Base-by-base conservation (phyloP, 208 protist genomes). In the Wallacemonas sp. region DNA sequence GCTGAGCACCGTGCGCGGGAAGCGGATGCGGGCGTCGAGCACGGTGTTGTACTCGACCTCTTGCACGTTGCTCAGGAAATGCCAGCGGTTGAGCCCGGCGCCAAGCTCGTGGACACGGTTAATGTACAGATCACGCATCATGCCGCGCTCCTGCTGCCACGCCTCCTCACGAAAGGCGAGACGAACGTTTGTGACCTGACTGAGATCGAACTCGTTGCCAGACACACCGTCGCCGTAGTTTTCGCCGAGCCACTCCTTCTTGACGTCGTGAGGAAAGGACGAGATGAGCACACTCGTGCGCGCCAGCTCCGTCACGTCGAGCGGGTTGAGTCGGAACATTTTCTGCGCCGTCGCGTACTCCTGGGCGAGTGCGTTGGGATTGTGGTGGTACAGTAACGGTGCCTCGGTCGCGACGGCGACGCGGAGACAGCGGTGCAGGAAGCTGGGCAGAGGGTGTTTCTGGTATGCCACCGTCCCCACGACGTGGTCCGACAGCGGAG, bases 381-480 rank as follows among this genome's bases (percentile, higher is more conserved):
- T 92, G 71, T 96, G 87, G 65, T 98, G 94, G 76, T 87, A 94
- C 26, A 89, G 80, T 66, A 97, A 70, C 55, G 98, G 98, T 43
- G 98, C 96, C 63, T 99, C 98, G 1, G 98, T 99, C 0, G 95
- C 90, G 29, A 99, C 89, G 2, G 96, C 88, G 30, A 99, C 94
- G 68, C 98, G 96, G 39, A 99, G 76, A 58, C 98, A 98, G 36
- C 88, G 81, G 54, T 94, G 81, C 72, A 99, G 90, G 78, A 98
- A 98, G 27, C 91, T 88, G 12, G 85, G 90, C 61, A 99, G 95
- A 17, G 98, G 98, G 65, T 98, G 93, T 55, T 97, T 75, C 57
- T 94, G 65, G 78, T 99, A 99, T 14, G 79, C 61, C 34, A 90
- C 77, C n/a, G 98, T 78, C 63, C 97, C 98, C 21, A 99, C 79